Base-by-base conservation (phyloP, 352 stramenopile genomes). In the Globisporangium barbulae region DNA sequence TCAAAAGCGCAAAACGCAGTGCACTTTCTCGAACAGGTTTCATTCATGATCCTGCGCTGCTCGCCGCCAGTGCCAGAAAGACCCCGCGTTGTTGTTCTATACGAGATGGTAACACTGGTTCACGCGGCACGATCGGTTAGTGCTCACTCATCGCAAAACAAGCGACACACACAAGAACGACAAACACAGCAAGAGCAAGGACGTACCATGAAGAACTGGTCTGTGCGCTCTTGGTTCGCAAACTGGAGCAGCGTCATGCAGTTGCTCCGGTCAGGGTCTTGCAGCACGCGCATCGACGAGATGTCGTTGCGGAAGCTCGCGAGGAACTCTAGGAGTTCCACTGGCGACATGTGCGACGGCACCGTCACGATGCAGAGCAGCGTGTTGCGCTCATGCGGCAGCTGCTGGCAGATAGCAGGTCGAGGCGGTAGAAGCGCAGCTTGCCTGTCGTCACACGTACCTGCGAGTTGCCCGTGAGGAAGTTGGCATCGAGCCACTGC, bases 201-300 rank as follows among this genome's bases (percentile, higher is more conserved):
- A 39, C 56, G 25, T 30, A 86, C 79, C 61, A 72, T 59, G 48
- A 91, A 96, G 61, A 96, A 96, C 68, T 91, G 83, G 50, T 93
- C 88, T 2, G 88, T 84, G 65, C 82, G 73, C 39, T 93, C 82
- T 58, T 94, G 84, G n/a, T 65, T 67, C 33, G 78, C 64, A 66
- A 94, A 94, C 61, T 94, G 88, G 65, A 96, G 79, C 45, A 94
- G 77, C 47, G 86, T 79, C 85, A 96, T 93, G 66, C 88, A 94
- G 58, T 94, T 94, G 71, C 70, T 83, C 52, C 85, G 79, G 50
- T 92, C 81, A 2, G 85, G 77, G 61, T 96, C 88, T 57, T 90
- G 90, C 37, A 96, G 70, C 52, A 94, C 85, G 50, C 84, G 88
- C 55, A 96, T 80, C 13, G 91, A 75, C 50, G 79, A 71, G 28